Percentiles rank a stretch among this genome's conserved stretches.
Conservation (phyloP, 129 eudicot species). For the Ambrosia trifida region DNA sequence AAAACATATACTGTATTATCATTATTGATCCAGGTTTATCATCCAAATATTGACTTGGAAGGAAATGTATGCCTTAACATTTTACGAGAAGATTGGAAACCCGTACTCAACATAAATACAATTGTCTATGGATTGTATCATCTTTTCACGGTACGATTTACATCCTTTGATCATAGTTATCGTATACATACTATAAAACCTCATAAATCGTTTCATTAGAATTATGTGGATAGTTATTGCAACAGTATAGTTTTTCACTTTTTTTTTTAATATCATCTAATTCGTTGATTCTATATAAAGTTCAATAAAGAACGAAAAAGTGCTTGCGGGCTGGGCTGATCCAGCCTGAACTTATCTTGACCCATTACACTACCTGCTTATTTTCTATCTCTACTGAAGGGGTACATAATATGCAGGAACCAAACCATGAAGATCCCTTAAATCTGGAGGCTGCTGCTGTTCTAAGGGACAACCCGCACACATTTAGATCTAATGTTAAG, state of each 20-base stretch:
- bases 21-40: conserved; percentile 49
- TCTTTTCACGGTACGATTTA: conserved; percentile 51
- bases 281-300: background rate
- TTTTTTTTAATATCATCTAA: background rate
- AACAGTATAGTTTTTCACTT: background rate
- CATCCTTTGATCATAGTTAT: background rate
- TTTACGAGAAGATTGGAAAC: conserved; percentile 75
- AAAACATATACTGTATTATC: background rate
- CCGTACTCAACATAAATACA: conserved; percentile 63
- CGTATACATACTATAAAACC: background rate
- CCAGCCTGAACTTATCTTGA: background rate
- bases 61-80: conserved; percentile 69
- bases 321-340: background rate
- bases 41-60: conserved; percentile 77
- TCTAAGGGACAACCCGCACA: conserved; percentile 62
- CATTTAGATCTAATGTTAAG: conserved; percentile 47
- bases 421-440: conserved; percentile 68
- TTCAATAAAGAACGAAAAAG: background rate
- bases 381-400: background rate
- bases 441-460: conserved; percentile 67
- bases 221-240: background rate
- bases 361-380: background rate
- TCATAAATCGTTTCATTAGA: background rate
- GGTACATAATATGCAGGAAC: conserved; percentile 47
- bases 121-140: conserved; percentile 64